phyloP scores from a whole-genome alignment of 352 stramenopile species.

The Phytophthora foliorum region DNA sequence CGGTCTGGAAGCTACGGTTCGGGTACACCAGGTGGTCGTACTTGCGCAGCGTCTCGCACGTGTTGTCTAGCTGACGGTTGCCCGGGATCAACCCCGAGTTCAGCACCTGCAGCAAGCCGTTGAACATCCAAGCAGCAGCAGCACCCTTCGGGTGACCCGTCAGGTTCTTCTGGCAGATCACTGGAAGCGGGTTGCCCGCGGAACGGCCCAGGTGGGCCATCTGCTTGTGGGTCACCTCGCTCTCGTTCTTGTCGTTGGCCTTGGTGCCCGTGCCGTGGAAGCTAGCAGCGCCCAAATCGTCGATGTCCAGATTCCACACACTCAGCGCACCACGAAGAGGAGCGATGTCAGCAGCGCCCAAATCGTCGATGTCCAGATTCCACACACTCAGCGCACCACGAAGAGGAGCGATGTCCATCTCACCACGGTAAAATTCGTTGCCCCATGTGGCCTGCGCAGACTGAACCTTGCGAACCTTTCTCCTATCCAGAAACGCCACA shows the following conservation, averaged over 20 bases:
- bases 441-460: slow-evolving; percentile 70
- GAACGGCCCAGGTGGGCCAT: slow-evolving; percentile 81
- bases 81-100: slow-evolving; percentile 80
- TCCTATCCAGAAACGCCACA: slow-evolving; percentile 54
- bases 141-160: slow-evolving; percentile 88
- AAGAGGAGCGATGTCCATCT: slow-evolving; percentile 70
- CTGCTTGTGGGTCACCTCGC: slow-evolving; percentile 89
- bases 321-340: slow-evolving; percentile 75
- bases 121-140: slow-evolving; percentile 86
- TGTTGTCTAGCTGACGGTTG: slow-evolving; percentile 90
- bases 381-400: slow-evolving; percentile 75
- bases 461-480: slow-evolving; percentile 70
- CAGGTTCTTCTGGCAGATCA: slow-evolving; percentile 87
- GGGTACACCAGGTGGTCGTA: slow-evolving; percentile 87
- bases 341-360: slow-evolving; percentile 85
- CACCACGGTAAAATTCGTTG: slow-evolving; percentile 64
- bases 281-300: slow-evolving; percentile 80
- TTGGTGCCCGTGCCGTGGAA: slow-evolving; percentile 89
- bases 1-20: slow-evolving; percentile 83
- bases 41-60: slow-evolving; percentile 68
- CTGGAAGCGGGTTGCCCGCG: slow-evolving; percentile 75
- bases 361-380: too few relatives aligned
- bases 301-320: slow-evolving; percentile 76
- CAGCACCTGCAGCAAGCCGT: slow-evolving; percentile 85
- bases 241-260: slow-evolving; percentile 91